Evolutionary conservation across 2,329 filamentous ascomycete genomes (phyloP).

Genomic region (Ramularia endophylla): DNA sequence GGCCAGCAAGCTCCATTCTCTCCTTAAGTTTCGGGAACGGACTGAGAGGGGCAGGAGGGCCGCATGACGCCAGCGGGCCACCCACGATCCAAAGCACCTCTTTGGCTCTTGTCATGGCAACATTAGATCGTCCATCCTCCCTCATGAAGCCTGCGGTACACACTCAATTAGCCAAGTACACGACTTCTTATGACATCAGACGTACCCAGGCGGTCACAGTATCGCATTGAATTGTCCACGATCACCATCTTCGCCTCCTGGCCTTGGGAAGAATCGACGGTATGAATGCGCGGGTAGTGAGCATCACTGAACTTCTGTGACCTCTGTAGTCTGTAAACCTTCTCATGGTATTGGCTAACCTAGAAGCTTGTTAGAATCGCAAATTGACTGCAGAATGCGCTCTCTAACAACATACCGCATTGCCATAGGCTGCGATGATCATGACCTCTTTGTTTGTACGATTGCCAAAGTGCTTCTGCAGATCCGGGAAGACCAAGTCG

Average conservation of each 20-base stretch:
- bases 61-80: not conserved
- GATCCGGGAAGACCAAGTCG: slow-evolving; percentile 8
- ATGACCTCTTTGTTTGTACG: slow-evolving; percentile 11
- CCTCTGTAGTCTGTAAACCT: slow-evolving; percentile 5
- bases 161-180: too few relatives aligned
- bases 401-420: slow-evolving; percentile 8
- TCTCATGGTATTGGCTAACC: slow-evolving; percentile 7
- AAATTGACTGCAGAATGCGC: too few relatives aligned
- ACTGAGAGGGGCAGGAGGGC: too few relatives aligned
- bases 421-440: slow-evolving; percentile 15
- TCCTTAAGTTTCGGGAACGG: too few relatives aligned
- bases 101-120: slow-evolving; percentile 4
- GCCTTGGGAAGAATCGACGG: slow-evolving; percentile 14
- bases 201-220: not conserved
- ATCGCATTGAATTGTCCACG: slow-evolving; percentile 14
- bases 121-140: slow-evolving; percentile 7
- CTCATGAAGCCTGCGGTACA: slow-evolving; percentile 3
- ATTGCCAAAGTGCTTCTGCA: slow-evolving; percentile 9
- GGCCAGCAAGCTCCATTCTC: too few relatives aligned
- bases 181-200: too few relatives aligned
- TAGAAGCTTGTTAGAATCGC: slow-evolving; percentile 2
- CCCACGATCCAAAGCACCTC: slow-evolving; percentile 7
- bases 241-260: slow-evolving; percentile 13
- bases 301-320: slow-evolving; percentile 1
- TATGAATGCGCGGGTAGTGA: slow-evolving; percentile 12